phyloP scores from a whole-genome alignment of 179 eudicot genomes.

The Gypsophila paniculata region DNA sequence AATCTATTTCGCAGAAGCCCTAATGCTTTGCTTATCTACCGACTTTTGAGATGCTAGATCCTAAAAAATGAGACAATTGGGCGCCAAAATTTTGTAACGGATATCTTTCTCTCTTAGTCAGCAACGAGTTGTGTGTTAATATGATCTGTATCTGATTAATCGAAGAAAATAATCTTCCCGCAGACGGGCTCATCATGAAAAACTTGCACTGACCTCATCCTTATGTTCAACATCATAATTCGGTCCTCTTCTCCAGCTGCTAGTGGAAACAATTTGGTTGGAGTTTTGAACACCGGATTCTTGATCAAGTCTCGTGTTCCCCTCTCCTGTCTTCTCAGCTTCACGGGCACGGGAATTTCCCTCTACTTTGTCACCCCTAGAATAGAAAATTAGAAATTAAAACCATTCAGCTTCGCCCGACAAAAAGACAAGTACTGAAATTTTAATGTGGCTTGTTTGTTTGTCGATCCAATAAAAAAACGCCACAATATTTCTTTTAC shows the following conservation, averaged over 20 bases:
- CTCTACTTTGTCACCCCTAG: constrained; percentile 30
- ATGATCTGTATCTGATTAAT: neutral
- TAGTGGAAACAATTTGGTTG: neutral
- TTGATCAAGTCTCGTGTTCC: constrained; percentile 8
- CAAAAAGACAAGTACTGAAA: too few species aligned
- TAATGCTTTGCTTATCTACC: too few species aligned
- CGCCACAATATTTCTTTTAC: neutral
- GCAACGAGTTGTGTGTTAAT: neutral
- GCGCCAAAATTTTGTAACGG: neutral
- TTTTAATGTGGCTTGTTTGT: too few species aligned
- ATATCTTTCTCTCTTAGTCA: neutral
- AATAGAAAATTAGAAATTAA: neutral
- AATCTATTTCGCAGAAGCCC: neutral
- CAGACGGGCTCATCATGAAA: neutral
- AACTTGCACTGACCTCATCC: neutral
- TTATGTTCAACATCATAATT: constrained; percentile 7
- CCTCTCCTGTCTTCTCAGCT: constrained; percentile 10
- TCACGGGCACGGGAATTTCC: constrained; percentile 16
- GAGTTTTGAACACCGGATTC: constrained; percentile 14
- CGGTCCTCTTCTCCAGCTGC: constrained; percentile 13
- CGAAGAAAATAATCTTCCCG: neutral
- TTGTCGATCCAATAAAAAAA: neutral
- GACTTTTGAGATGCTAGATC: neutral
- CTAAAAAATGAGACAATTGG: neutral
- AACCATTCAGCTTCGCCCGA: neutral